Conservation (phyloP, 1,139 yeast genomes). For the Yamadazyma taylorii region DNA sequence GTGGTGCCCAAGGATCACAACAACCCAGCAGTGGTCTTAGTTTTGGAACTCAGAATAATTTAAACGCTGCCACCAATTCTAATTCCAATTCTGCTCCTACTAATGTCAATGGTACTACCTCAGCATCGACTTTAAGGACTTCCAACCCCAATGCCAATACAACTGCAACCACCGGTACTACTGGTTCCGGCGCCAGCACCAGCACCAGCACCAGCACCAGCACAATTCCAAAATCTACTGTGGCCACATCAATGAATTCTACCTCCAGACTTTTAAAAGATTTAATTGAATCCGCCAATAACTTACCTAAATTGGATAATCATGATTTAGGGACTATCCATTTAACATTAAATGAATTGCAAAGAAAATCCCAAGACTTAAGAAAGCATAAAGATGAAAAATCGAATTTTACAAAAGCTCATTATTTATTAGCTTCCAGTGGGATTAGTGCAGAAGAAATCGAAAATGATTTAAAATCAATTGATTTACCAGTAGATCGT, state of each 20-base stretch:
- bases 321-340: conserved; percentile 72
- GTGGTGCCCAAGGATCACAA: no score
- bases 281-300: conserved; percentile 67
- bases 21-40: no score
- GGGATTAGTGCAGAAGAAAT: conserved; percentile 89
- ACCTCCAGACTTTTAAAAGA: conserved; percentile 44
- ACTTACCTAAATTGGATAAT: conserved; percentile 60
- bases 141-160: not conserved
- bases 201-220: conserved; percentile 1
- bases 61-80: conserved; percentile 4
- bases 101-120: no score
- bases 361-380: conserved; percentile 63
- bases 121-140: no score
- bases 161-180: not conserved
- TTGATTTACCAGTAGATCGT: conserved; percentile 23
- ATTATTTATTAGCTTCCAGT: conserved; percentile 84
- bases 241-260: conserved; percentile 8
- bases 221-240: conserved; percentile 5
- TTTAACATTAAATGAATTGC: conserved; percentile 74
- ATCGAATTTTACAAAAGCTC: conserved; percentile 76
- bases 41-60: no score
- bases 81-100: not conserved
- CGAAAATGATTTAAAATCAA: conserved; percentile 58
- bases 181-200: not conserved
- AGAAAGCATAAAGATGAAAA: conserved; percentile 45